Conservation (phyloP, 202 grass and related monocot genomes). For the Sporobolus alterniflorus region DNA sequence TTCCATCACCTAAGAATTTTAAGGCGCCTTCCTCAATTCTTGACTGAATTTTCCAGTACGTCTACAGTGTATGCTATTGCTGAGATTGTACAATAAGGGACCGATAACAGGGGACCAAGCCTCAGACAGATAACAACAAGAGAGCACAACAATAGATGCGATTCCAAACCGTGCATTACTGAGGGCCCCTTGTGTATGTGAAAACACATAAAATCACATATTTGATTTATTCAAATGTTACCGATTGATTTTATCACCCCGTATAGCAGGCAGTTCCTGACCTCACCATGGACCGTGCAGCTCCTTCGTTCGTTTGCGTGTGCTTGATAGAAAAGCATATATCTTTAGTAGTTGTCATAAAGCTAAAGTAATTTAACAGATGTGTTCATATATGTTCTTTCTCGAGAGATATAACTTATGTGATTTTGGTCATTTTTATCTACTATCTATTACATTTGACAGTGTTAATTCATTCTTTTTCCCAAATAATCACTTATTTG, state of each 20-base stretch:
- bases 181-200: not conserved
- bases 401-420: too few species aligned
- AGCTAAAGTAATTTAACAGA: not conserved
- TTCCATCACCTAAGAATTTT: slow-evolving; percentile 7
- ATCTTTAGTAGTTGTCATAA: too few species aligned
- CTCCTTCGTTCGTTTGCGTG: not conserved
- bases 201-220: not conserved
- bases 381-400: too few species aligned
- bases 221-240: not conserved
- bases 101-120: slow-evolving; percentile 11
- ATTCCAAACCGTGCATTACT: not conserved
- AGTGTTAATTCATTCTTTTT: too few species aligned
- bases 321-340: not conserved
- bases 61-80: not conserved
- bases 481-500: too few species aligned
- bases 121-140: not conserved
- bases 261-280: not conserved
- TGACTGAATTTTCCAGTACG: not conserved
- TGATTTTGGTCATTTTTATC: too few species aligned
- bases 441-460: too few species aligned
- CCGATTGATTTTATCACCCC: not conserved
- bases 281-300: not conserved
- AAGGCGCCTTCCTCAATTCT: not conserved
- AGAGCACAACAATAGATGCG: not conserved
- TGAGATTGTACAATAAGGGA: slow-evolving; percentile 17